Base-by-base conservation (phyloP, 345 rosid genomes). In the Sisymbrium irio region DNA sequence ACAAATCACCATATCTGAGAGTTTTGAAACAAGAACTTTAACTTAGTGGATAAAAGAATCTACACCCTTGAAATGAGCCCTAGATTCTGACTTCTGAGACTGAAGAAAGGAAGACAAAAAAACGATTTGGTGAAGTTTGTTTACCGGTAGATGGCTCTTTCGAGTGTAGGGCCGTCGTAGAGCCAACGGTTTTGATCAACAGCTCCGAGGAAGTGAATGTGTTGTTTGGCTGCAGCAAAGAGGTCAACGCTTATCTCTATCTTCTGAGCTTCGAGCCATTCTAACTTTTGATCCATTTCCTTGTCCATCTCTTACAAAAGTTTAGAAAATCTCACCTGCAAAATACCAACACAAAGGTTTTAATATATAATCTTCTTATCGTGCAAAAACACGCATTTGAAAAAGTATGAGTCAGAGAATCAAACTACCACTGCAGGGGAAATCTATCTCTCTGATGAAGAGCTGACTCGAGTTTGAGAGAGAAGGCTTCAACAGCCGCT, bases 191-290 rank as follows among this genome's bases (percentile, higher is more conserved):
- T 88, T 69, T 65, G 79, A 71, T 95, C 98, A 46, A 95, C 87
- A 20, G 85, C 87, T 1, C 82, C 87, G 14, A 95, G 98, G 61
- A 95, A 95, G 44, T 68, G 63, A 74, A 92, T 96, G 4, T 95
- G 99, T 53, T 75, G 72, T 65, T 86, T 89, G 53, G 98, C 99
- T 3, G 93, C 87, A 53, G 82, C 51, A 33, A 75, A 56, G 47
- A 92, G 89, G 66, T 92, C 96, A 19, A 88, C 79, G 58, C 87
- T 82, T 28, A 87, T 74, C 28, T 55, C 84, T 40, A 87, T 79
- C 79, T 83, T 90, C 56, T 87, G 99, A 0, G 98, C 91, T 81
- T 89, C 85, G 9, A 75, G 67, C 97, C 99, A 92, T 78, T 90
- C 92, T 27, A 80, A 9, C 25, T 62, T 73, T 49, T 84, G 84